These are phyloP conservation scores for Nicotiana noctiflora DNA, from an alignment of 257 asterid species.

Conservation along the genomic window DNA sequence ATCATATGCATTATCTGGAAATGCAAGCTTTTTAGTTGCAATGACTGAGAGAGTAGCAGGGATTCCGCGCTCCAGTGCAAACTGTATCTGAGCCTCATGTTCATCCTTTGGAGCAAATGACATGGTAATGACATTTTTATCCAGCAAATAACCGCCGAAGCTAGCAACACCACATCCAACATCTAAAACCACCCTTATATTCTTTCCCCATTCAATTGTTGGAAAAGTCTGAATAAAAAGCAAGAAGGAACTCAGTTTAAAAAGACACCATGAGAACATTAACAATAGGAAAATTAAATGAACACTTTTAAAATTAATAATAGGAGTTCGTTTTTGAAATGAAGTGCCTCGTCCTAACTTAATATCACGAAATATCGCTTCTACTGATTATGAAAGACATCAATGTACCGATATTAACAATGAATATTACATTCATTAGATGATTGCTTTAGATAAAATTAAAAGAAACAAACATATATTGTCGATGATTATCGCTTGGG, in stretches of 20 bases:
- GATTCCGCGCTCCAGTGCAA: constrained; percentile 95
- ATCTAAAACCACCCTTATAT: constrained; percentile 75
- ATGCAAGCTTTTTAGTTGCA: constrained; percentile 70
- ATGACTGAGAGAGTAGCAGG: constrained; percentile 87
- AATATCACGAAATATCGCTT: background rate
- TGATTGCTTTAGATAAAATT: no score
- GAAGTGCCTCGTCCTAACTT: background rate
- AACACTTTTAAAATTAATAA: background rate
- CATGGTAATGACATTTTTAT: constrained; percentile 72
- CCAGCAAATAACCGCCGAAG: constrained; percentile 87
- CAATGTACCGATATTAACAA: background rate
- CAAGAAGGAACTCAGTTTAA: constrained; percentile 6
- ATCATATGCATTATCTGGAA: constrained; percentile 80
- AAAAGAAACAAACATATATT: background rate
- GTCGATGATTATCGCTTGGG: background rate
- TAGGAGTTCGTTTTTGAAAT: background rate
- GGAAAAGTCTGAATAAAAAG: constrained; percentile 48
- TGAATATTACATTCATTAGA: background rate
- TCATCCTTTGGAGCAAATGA: constrained; percentile 98
- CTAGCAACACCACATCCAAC: constrained; percentile 99
- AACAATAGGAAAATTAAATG: background rate
- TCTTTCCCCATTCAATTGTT: constrained; percentile 68
- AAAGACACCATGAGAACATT: background rate
- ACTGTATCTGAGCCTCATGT: constrained; percentile 99
- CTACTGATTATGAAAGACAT: background rate